Evolutionary conservation across 176 grass and related monocot genomes (phyloP).

Genomic region (Carex myosuroides): DNA sequence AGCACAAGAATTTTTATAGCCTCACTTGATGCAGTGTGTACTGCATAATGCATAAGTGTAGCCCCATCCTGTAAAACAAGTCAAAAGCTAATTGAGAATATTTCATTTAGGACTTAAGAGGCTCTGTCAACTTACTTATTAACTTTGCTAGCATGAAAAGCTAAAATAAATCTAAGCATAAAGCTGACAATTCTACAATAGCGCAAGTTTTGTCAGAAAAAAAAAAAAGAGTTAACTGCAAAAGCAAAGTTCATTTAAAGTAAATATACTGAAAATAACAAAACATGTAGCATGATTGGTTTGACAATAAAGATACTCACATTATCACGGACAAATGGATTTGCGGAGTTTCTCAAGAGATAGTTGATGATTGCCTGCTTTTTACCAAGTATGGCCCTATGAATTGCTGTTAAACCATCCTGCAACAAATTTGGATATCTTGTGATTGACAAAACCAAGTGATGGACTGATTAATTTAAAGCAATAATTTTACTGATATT

Average conservation of each 20-base stretch:
- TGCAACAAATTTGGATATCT: conserved; percentile 16
- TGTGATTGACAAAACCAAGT: not conserved
- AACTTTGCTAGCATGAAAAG: not conserved
- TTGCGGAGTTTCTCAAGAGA: conserved; percentile 89
- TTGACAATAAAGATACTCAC: conserved; percentile 38
- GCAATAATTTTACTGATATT: not conserved
- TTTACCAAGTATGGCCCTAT: conserved; percentile 88
- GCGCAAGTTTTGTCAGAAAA: not conserved
- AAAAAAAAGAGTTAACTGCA: not conserved
- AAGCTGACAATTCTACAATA: not conserved
- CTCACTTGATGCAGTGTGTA: conserved; percentile 73
- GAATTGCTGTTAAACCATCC: conserved; percentile 74
- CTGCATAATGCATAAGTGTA: conserved; percentile 88
- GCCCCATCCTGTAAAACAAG: conserved; percentile 71
- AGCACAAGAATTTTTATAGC: conserved; percentile 78
- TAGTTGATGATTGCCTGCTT: conserved; percentile 89
- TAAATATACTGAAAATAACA: not conserved
- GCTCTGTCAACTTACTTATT: not conserved
- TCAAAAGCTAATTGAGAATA: conserved; percentile 1
- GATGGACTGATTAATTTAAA: not conserved
- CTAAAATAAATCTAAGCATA: not conserved
- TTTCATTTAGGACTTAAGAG: not conserved
- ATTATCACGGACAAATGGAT: conserved; percentile 75
- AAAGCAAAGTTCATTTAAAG: not conserved
- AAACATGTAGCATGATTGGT: not conserved